A percentile compares a stretch with the other conserved stretches of the same genome.
phyloP scores from a whole-genome alignment of 202 grass and related monocot species.

The Carex arenaria region DNA sequence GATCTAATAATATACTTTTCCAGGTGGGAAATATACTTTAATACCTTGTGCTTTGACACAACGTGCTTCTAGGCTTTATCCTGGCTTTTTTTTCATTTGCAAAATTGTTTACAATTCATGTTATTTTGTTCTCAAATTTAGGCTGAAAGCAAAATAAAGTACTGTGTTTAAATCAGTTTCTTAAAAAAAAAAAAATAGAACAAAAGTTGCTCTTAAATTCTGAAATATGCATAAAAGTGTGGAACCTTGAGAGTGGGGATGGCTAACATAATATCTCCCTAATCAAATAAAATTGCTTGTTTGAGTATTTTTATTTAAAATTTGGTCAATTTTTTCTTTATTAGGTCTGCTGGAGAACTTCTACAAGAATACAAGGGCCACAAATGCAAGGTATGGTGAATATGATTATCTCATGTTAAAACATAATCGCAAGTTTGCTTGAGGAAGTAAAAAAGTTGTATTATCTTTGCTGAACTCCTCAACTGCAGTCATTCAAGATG shows the following conservation, averaged over 20 bases:
- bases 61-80: background rate
- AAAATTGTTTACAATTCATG: background rate
- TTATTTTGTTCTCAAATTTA: background rate
- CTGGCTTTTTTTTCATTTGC: background rate
- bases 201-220: background rate
- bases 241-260: background rate
- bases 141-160: background rate
- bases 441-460: background rate
- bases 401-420: background rate
- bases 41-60: background rate
- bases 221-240: background rate
- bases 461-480: background rate
- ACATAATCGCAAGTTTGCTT: background rate
- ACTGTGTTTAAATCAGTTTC: background rate
- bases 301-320: background rate
- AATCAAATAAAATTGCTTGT: background rate
- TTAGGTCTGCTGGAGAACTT: slow-evolving; percentile 75
- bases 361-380: slow-evolving; percentile 95
- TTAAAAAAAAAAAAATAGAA: background rate
- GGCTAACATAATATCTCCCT: background rate
- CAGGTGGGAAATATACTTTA: background rate
- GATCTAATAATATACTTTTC: background rate
- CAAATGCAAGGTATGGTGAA: slow-evolving; percentile 26
- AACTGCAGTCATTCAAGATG: slow-evolving; percentile 78
- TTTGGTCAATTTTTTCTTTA: slow-evolving; percentile 7